A percentile compares a stretch with the other conserved stretches of the same genome.
Evolutionary conservation across 2,329 filamentous ascomycete species (phyloP).

Genomic region (Malbranchea cinnamomea): DNA sequence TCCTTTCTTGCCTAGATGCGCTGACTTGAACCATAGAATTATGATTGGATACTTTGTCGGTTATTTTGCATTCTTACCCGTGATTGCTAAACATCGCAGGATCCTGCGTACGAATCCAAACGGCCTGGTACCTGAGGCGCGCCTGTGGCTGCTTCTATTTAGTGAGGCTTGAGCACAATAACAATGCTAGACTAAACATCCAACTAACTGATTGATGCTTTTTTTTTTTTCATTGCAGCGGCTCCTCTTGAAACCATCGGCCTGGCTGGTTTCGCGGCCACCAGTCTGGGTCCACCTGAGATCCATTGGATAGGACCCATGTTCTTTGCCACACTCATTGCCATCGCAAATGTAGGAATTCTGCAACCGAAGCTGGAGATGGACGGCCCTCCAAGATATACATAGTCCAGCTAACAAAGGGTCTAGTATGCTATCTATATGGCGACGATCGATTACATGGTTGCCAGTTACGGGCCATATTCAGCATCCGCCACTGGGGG

Average conservation of each 20-base stretch:
- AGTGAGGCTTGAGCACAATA: no score
- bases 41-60: conserved; percentile 43
- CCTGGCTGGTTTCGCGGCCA: conserved; percentile 47
- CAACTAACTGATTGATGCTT: no score
- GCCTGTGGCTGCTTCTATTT: conserved; percentile 44
- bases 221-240: conserved; percentile 21
- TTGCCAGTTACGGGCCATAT: conserved; percentile 49
- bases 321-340: conserved; percentile 43
- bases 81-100: conserved; percentile 31
- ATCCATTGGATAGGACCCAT: conserved; percentile 48
- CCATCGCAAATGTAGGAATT: conserved; percentile 42
- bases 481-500: conserved; percentile 50
- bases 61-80: conserved; percentile 40
- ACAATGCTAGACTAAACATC: no score
- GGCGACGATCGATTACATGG: conserved; percentile 54
- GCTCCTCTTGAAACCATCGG: conserved; percentile 44
- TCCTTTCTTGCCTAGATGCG: background rate
- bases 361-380: conserved; percentile 2
- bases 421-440: conserved; percentile 38
- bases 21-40: conserved; percentile 20
- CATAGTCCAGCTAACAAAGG: no score
- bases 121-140: conserved; percentile 45
- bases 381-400: no score
- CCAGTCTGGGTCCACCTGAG: conserved; percentile 36
- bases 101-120: conserved; percentile 26